Evolutionary conservation across 495 filamentous ascomycete genomes (phyloP).

Genomic region (Clavariopsis aquatica): DNA sequence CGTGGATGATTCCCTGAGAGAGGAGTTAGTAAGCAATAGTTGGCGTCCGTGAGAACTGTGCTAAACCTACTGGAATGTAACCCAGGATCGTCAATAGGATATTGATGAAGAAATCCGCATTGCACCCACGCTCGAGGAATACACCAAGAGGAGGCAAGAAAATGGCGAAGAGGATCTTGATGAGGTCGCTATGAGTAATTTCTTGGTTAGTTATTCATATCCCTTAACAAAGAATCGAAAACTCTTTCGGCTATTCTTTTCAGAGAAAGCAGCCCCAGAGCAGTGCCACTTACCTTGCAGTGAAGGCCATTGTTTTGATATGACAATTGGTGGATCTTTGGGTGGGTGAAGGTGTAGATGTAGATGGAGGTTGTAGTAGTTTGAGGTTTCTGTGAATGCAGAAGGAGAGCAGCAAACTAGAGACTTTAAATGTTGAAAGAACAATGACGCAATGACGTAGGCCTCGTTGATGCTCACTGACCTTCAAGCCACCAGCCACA

Average conservation of each 20-base stretch:
- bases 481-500: not conserved
- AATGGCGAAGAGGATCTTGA: slow-evolving; percentile 88
- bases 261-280: too few species aligned
- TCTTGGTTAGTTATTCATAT: not conserved
- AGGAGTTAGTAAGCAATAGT: not conserved
- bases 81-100: slow-evolving; percentile 80
- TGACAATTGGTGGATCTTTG: not conserved
- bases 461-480: too few species aligned
- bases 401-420: not conserved
- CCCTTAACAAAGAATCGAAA: too few species aligned
- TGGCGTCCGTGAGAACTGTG: too few species aligned
- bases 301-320: slow-evolving; percentile 56
- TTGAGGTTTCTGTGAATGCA: not conserved
- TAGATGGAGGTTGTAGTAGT: not conserved
- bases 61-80: slow-evolving; percentile 45
- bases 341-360: not conserved
- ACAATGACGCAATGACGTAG: not conserved
- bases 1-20: slow-evolving; percentile 46
- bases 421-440: not conserved
- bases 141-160: slow-evolving; percentile 87
- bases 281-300: slow-evolving; percentile 59
- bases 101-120: slow-evolving; percentile 82
- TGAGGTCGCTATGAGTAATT: slow-evolving; percentile 67
- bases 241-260: too few species aligned
- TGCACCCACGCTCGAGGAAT: slow-evolving; percentile 86